Evolutionary conservation across 1,139 yeast species (phyloP).

Genomic region (Debaryomycetaceae sp.): DNA sequence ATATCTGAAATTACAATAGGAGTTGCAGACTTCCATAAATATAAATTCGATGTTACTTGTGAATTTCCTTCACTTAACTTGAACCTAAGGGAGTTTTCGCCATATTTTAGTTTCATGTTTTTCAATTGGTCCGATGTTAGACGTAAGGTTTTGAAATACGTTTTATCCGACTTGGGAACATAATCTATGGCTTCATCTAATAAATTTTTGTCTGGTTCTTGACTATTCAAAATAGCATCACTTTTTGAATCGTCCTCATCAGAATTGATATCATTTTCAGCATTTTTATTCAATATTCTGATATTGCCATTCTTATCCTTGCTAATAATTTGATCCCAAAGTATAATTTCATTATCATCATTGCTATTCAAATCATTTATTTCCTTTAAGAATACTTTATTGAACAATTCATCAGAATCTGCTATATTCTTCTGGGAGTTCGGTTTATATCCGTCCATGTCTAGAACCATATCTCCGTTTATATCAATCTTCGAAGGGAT

Average conservation of each 20-base stretch:
- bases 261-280: conserved; percentile 11
- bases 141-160: conserved; percentile 82
- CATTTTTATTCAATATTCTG: conserved; percentile 44
- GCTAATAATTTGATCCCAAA: conserved; percentile 34
- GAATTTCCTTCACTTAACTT: conserved; percentile 83
- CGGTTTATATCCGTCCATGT: conserved; percentile 95
- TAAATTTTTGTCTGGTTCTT: background rate
- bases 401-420: conserved; percentile 67
- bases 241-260: conserved; percentile 8
- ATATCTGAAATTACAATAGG: conserved; percentile 97
- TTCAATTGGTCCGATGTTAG: conserved; percentile 87
- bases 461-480: conserved; percentile 87
- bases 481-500: conserved; percentile 87
- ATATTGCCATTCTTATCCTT: conserved; percentile 74
- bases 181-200: conserved; percentile 2
- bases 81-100: conserved; percentile 75
- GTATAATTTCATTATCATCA: conserved; percentile 22
- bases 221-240: conserved; percentile 1
- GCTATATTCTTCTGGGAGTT: conserved; percentile 68
- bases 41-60: conserved; percentile 67
- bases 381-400: conserved; percentile 65
- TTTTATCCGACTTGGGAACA: conserved; percentile 19
- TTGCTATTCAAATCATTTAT: conserved; percentile 23
- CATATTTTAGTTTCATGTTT: conserved; percentile 68
- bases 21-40: conserved; percentile 76